phyloP scores from a whole-genome alignment of 2,329 filamentous ascomycete genomes.

The Metarhizium humberi region DNA sequence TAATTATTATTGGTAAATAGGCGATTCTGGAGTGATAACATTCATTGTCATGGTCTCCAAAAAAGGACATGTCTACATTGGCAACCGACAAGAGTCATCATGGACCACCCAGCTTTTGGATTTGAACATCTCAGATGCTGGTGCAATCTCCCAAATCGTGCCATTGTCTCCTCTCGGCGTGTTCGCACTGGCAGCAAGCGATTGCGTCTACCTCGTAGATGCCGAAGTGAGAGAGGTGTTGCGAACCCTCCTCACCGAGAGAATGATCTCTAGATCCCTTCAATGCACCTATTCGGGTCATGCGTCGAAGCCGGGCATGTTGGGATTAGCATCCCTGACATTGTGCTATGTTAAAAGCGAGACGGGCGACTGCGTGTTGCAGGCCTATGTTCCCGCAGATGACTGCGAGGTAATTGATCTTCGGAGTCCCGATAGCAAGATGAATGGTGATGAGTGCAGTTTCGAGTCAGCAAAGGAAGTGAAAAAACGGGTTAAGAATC shows the following conservation, averaged over 20 bases:
- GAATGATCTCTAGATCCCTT: conserved; percentile 49
- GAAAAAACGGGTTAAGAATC: conserved; percentile 46
- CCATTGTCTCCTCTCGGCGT: conserved; percentile 47
- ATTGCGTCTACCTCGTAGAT: conserved; percentile 49
- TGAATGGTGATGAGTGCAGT: conserved; percentile 34
- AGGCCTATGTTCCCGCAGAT: conserved; percentile 48
- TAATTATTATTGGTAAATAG: background rate
- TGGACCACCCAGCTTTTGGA: conserved; percentile 43
- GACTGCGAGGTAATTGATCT: conserved; percentile 50
- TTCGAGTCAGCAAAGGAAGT: conserved; percentile 44
- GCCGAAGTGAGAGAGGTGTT: conserved; percentile 36
- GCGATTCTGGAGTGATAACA: background rate
- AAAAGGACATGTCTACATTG: conserved; percentile 1
- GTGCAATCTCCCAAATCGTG: conserved; percentile 44
- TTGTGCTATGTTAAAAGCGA: conserved; percentile 53
- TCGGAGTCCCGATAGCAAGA: conserved; percentile 26
- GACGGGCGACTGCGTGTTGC: conserved; percentile 53
- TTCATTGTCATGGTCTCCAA: conserved; percentile 4
- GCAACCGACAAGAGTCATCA: conserved; percentile 18
- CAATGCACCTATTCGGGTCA: conserved; percentile 44
- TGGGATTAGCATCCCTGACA: conserved; percentile 52
- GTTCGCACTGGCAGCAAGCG: conserved; percentile 50
- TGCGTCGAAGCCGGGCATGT: conserved; percentile 39
- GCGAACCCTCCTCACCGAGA: conserved; percentile 52
- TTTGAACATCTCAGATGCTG: conserved; percentile 33